Percentiles rank a stretch among this genome's conserved stretches.
These are phyloP conservation scores for Citrus trifoliata DNA, from an alignment of 345 rosid genomes.

Conservation along the genomic window DNA sequence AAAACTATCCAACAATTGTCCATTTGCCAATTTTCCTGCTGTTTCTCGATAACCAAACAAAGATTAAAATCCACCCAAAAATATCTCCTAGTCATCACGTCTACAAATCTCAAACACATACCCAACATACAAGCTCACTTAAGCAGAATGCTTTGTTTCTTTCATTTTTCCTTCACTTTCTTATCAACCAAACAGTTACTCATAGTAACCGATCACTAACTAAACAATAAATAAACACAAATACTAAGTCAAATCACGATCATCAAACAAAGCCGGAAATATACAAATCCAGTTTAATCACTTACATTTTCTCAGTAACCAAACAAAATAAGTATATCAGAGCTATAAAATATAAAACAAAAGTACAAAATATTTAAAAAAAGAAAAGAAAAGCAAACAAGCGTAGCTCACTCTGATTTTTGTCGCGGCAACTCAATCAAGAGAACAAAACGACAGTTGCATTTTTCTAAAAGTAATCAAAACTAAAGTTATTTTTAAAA, in stretches of 20 bases:
- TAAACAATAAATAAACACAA: not conserved
- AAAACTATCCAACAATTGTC: not conserved
- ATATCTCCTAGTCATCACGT: not conserved
- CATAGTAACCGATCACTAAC: not conserved
- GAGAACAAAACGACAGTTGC: not conserved
- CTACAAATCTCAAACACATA: not conserved
- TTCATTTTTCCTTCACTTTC: not conserved
- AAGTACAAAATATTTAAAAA: too few relatives aligned
- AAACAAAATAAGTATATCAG: conserved; percentile 3
- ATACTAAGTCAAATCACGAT: not conserved
- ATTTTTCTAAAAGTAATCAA: not conserved
- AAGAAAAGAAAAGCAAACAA: too few relatives aligned
- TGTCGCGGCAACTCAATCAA: not conserved
- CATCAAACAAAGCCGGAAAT: not conserved
- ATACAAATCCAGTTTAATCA: not conserved
- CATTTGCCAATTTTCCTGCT: not conserved
- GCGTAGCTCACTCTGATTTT: too few relatives aligned
- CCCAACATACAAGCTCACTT: not conserved
- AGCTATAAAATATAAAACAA: not conserved
- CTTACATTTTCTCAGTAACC: conserved; percentile 17
- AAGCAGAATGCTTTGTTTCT: not conserved
- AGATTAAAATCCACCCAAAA: not conserved
- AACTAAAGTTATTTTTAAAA: not conserved
- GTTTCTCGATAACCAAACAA: not conserved
- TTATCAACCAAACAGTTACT: not conserved